Evolutionary conservation across 805 yeast species (phyloP).

Genomic region (Ogataea parapolymorpha): DNA sequence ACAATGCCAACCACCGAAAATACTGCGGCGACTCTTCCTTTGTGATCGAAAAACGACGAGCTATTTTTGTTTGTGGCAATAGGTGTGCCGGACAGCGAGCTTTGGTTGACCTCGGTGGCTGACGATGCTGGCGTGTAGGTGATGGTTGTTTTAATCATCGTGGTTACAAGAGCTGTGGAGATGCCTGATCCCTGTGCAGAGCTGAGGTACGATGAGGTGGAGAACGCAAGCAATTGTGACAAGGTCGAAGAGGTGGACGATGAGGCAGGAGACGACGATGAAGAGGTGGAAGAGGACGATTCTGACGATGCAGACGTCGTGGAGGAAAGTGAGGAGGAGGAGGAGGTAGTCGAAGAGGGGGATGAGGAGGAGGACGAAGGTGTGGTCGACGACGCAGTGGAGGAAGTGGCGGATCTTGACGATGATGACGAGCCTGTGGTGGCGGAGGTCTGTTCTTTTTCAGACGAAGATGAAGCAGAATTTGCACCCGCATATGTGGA

Average conservation of each 20-base stretch:
- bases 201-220: conserved; percentile 12
- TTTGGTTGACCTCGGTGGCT: conserved; percentile 8
- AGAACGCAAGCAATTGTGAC: not conserved
- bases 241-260: conserved; percentile 11
- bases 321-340: conserved; percentile 9
- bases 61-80: conserved; percentile 8
- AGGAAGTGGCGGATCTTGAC: conserved; percentile 5
- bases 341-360: conserved; percentile 11
- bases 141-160: conserved; percentile 20
- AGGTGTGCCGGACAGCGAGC: not conserved
- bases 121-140: conserved; percentile 10
- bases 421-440: not conserved
- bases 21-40: conserved; percentile 83
- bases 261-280: conserved; percentile 12
- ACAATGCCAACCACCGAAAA: conserved; percentile 77
- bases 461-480: not conserved
- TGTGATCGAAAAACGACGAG: conserved; percentile 53
- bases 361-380: conserved; percentile 6
- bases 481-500: not conserved
- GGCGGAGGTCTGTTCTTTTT: not conserved
- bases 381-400: conserved; percentile 6
- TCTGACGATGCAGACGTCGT: conserved; percentile 20
- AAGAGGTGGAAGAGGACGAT: conserved; percentile 11
- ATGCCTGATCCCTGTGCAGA: conserved; percentile 12
- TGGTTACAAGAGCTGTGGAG: conserved; percentile 23